These are phyloP conservation scores for Lodderomyces elongisporus DNA, from an alignment of 1,139 yeast genomes.

Conservation along the genomic window DNA sequence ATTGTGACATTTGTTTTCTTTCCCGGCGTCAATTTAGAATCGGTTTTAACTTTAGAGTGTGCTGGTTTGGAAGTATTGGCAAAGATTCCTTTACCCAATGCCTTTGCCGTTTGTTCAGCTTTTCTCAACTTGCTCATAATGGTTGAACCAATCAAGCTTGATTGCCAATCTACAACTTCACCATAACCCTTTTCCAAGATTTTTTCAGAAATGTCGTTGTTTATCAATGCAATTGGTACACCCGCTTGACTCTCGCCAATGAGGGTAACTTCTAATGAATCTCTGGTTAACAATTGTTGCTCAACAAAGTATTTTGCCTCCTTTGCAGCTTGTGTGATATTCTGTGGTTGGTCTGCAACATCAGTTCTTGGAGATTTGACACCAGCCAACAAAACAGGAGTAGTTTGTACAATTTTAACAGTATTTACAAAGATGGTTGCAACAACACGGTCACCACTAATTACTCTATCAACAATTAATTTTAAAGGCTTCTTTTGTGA, in stretches of 20 bases:
- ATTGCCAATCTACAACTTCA: slow-evolving; percentile 79
- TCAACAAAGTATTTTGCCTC: slow-evolving; percentile 66
- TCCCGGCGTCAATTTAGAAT: slow-evolving; percentile 39
- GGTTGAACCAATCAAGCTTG: slow-evolving; percentile 61
- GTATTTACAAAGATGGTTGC: slow-evolving; percentile 49
- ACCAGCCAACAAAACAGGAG: slow-evolving; percentile 64
- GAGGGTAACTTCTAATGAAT: slow-evolving; percentile 45
- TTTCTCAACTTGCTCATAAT: slow-evolving; percentile 58
- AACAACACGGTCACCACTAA: slow-evolving; percentile 71
- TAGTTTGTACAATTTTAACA: slow-evolving; percentile 44
- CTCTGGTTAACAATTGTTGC: slow-evolving; percentile 58
- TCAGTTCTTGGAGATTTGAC: slow-evolving; percentile 68
- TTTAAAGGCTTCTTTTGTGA: slow-evolving; percentile 41
- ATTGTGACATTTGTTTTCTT: slow-evolving; percentile 48
- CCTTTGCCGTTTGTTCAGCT: slow-evolving; percentile 66
- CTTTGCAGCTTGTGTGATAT: slow-evolving; percentile 58
- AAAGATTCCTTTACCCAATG: slow-evolving; percentile 60
- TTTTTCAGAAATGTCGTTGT: slow-evolving; percentile 62
- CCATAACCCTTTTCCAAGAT: slow-evolving; percentile 68
- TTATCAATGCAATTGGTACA: slow-evolving; percentile 55
- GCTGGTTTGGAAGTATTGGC: slow-evolving; percentile 28
- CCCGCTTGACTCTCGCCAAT: slow-evolving; percentile 62
- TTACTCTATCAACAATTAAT: slow-evolving; percentile 68
- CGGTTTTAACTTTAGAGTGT: slow-evolving; percentile 11
- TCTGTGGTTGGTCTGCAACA: slow-evolving; percentile 30